These are phyloP conservation scores for Polygonum maritimum DNA, from an alignment of 148 eudicot genomes.

Conservation along the genomic window DNA sequence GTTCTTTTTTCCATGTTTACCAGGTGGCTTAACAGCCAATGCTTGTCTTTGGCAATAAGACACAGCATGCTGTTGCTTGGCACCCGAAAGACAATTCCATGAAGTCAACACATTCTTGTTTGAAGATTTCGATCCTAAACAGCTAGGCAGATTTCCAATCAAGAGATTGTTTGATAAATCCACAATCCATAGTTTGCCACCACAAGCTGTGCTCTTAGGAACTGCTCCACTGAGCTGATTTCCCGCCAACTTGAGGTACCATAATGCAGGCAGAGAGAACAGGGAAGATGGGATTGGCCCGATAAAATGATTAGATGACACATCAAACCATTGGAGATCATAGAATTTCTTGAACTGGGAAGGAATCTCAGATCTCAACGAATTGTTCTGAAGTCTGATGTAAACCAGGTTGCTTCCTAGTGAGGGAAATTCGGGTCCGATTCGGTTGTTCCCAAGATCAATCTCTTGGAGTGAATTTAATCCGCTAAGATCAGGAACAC, in stretches of 20 bases:
- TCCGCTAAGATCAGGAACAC: conserved; percentile 49
- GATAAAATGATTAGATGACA: conserved; percentile 51
- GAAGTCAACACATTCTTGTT: conserved; percentile 38
- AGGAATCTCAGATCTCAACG: conserved; percentile 54
- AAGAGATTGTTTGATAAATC: conserved; percentile 70
- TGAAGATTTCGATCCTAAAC: conserved; percentile 36
- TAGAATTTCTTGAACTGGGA: conserved; percentile 22
- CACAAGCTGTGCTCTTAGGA: conserved; percentile 36
- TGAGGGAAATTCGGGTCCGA: conserved; percentile 67
- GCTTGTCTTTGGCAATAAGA: conserved; percentile 56
- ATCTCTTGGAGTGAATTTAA: conserved; percentile 44
- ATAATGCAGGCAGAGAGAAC: conserved; percentile 44
- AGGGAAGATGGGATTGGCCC: conserved; percentile 59
- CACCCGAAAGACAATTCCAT: conserved; percentile 61
- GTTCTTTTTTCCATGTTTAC: conserved; percentile 12
- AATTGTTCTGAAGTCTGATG: conserved; percentile 46
- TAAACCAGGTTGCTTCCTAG: conserved; percentile 36
- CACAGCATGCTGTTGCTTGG: conserved; percentile 41
- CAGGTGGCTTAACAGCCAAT: conserved; percentile 58
- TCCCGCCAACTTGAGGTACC: conserved; percentile 47
- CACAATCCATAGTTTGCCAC: conserved; percentile 37
- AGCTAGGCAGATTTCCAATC: conserved; percentile 56
- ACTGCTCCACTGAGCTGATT: conserved; percentile 72
- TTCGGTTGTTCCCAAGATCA: conserved; percentile 55
- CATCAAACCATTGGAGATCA: conserved; percentile 47